Evolutionary conservation across 2,329 filamentous ascomycete genomes (phyloP), one percentile per base, ranked within the genome.

Genomic region (Ceratocystis diversiconidia): DNA sequence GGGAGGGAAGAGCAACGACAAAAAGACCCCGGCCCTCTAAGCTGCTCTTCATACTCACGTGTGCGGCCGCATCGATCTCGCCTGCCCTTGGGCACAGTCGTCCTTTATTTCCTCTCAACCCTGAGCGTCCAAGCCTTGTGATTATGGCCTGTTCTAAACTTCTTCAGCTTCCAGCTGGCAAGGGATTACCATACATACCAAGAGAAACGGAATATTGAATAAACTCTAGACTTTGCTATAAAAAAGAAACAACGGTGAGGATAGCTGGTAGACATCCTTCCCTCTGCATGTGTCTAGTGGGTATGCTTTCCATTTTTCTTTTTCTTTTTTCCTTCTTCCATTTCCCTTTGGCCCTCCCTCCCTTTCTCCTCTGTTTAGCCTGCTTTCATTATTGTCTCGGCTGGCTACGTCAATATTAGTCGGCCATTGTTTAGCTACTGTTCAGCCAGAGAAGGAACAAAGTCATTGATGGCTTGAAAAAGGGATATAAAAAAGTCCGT

Each of bases 381-480:
- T 59, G 52, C 22, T 25, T 32, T 59, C 25, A 32, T 25, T 17
- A 2, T 4, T 59, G 52, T 59, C 52, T 59, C 52, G 52, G 52
- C 28, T 32, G 52, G 17, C 52, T 32, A 59, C 52, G 28, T 32
- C 52, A 32, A 59, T 32, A 30, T 32, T 59, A 32, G 10, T 32
- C 52, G 52, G 52, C 28, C 52, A 59, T 59, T 59, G 52, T 59
- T 19, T 59, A 22, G 28, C 52, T 32, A 17, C n/a, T 52, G 48
- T 28, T 52, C 19, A 52, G 19, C 48, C 48, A 52, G 19, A 52
- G 19, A 30, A 12, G 28, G 12, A 59, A 59, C 52, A 59, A 59
- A 32, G 52, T 59, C 52, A 59, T 59, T 59, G 52, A 59, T 32
- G 28, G 52, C 52, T 59, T 32, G 28, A 5, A 50, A 59, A 36